Evolutionary conservation across 2,329 filamentous ascomycete genomes (phyloP), one percentile per base, ranked within the genome.

Genomic region (Exophiala calicioides): DNA sequence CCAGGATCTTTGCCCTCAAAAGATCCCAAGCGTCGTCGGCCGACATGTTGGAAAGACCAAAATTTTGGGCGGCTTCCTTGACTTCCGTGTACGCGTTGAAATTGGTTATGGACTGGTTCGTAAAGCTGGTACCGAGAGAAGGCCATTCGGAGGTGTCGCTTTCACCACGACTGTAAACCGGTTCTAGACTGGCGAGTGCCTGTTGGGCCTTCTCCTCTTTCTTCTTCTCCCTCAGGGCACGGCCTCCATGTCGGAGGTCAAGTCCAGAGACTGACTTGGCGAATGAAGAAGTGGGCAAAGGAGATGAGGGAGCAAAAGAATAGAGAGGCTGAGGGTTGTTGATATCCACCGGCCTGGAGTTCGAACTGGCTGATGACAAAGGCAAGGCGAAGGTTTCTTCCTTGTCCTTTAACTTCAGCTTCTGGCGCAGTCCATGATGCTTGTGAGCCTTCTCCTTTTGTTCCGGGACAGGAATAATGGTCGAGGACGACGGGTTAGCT

Each of bases 251-350:
- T 40, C 88, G 77, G 19, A 91, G 70, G 65, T 91, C 88, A 32
- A 91, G 72, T 0, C 86, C 86, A 49, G 86, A 91, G 62, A 93
- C 86, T 3, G 85, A 86, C 68, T 93, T 94, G 27, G 84, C 77
- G 64, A 97, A 95, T 1, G 77, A 68, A 5, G 71, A 75, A 23
- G 74, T 70, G 24, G 79, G 75, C 6, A 75, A 76, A 3, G 82
- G 81, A 2, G 82, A 84, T 3, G 81, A 77, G 1, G 82, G 82
- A 1, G 78, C 77, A 58, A 86, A 86, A 0, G 77, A 82, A 62
- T 85, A 85, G 3, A 85, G 67, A 2, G 81, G 81, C 46, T 82
- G 75, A 3, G 82, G 79, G 20, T 79, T 78, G 55, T 74, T 80
- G 5, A 81, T 78, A 60, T 85, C 81, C 1, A 80, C 76, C 2